Base-by-base conservation (phyloP, 2,329 filamentous ascomycete genomes). In the Colletotrichum phormii region DNA sequence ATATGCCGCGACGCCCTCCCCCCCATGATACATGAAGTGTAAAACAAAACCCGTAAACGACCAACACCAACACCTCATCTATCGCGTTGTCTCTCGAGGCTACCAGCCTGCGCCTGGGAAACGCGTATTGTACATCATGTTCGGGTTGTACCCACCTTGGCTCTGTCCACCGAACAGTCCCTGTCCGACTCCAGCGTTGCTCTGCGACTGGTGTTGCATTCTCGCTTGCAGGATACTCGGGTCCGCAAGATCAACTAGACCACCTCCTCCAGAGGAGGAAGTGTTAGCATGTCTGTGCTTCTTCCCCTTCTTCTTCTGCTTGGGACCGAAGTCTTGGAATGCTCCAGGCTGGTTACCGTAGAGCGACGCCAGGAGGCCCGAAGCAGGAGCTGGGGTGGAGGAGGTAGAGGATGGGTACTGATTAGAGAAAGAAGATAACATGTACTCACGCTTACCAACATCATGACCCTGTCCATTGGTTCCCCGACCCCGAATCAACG, bases 231-330 rank as follows among this genome's bases (percentile, higher is more conserved):
- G 92, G 90, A 98, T 98, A 90, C 95, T 98, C 90, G 96, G 96
- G 95, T 98, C 95, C 90, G 94, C 95, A 95, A 98, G 95, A 97
- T 98, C 95, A 89, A 97, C 95, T 96, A 98, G 92, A 89, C 94
- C 95, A 94, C 95, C 94, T 91, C 95, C 95, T 89, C 94, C 94
- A 92, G 95, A 97, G 92, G 96, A 98, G 94, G 95, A 98, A 96
- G 96, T 98, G 95, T 98, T 98, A 97, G 95, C 96, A 93, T 98
- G 95, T 92, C 95, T 97, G 90, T 98, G 96, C 95, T 98, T 98
- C 92, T 98, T 98, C 89, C 95, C 95, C 95, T 98, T 98, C 92
- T 98, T 98, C 93, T 97, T 98, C 91, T 97, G 95, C 92, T 98
- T 97, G 88, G 94, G 93, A 87, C 93, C 93, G 87, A 93, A 92